A percentile compares a stretch with the other conserved stretches of the same genome.
These are phyloP conservation scores for Eucalyptus pumila DNA, from an alignment of 345 rosid species.

Conservation along the genomic window DNA sequence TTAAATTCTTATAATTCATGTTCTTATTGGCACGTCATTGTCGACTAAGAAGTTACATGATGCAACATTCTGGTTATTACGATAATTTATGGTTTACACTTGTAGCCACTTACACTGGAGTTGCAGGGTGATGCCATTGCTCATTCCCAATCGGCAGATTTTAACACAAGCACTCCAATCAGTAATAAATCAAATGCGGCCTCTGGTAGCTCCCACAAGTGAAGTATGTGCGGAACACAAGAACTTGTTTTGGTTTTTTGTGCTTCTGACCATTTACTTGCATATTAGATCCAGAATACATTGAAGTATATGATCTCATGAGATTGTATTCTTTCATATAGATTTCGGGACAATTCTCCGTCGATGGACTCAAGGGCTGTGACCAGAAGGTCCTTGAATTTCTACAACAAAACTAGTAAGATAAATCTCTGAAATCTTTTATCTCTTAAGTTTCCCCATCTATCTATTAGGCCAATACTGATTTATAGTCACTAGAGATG, in stretches of 20 bases:
- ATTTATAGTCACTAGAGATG: not conserved
- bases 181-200: conserved; percentile 16
- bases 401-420: conserved; percentile 77
- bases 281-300: not conserved
- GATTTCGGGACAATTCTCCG: conserved; percentile 29
- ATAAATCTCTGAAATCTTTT: not conserved
- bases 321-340: conserved; percentile 1
- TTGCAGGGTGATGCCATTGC: conserved; percentile 15
- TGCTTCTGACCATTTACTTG: not conserved
- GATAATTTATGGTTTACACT: not conserved
- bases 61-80: not conserved
- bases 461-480: not conserved
- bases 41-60: not conserved
- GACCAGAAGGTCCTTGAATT: conserved; percentile 74
- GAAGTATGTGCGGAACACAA: conserved; percentile 28
- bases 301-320: not conserved
- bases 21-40: not conserved
- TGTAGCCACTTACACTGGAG: not conserved
- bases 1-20: not conserved
- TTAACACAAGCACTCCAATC: conserved; percentile 19
- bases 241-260: not conserved
- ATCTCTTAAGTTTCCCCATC: not conserved
- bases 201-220: conserved; percentile 12
- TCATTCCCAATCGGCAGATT: conserved; percentile 24
- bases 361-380: conserved; percentile 51